These are phyloP conservation scores for Naegleria fowleri DNA, from an alignment of 208 protist species.

Conservation along the genomic window DNA sequence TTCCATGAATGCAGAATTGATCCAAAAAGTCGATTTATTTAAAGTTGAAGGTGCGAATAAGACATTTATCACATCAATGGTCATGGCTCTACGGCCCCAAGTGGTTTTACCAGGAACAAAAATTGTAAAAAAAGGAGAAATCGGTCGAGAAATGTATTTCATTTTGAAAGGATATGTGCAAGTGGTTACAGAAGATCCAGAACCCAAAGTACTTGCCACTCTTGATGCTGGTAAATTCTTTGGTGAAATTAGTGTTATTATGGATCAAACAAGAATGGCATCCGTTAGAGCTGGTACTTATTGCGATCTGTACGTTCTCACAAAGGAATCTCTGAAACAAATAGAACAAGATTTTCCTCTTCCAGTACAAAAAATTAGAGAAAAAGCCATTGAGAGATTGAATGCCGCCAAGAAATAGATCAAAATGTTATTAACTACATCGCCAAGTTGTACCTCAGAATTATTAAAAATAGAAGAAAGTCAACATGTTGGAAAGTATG, in stretches of 20 bases:
- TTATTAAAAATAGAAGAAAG: no score
- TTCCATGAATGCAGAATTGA: conserved; percentile 19
- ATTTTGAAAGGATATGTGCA: conserved; percentile 27
- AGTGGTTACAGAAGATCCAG: conserved; percentile 30
- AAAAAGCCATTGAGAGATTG: conserved; percentile 33
- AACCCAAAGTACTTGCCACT: conserved; percentile 16
- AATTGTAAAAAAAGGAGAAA: conserved; percentile 27
- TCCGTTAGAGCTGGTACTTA: conserved; percentile 20
- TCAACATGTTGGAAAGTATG: no score
- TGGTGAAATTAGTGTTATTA: conserved; percentile 20
- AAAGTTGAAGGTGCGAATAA: conserved; percentile 29
- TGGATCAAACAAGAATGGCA: conserved; percentile 26
- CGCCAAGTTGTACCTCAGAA: no score
- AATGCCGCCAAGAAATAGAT: not conserved
- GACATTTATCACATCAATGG: conserved; percentile 33
- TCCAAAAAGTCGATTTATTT: conserved; percentile 27
- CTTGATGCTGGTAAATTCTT: conserved; percentile 25
- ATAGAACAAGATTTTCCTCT: conserved; percentile 36
- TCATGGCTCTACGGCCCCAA: conserved; percentile 29
- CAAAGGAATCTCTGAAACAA: conserved; percentile 29
- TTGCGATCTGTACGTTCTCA: conserved; percentile 24
- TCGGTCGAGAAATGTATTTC: conserved; percentile 31
- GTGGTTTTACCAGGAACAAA: conserved; percentile 28
- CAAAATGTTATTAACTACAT: no score
- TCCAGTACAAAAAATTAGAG: conserved; percentile 32